Evolutionary conservation across 805 yeast genomes (phyloP), one percentile per base, ranked within the genome.

Genomic region (Cyberlindnera maclurae): DNA sequence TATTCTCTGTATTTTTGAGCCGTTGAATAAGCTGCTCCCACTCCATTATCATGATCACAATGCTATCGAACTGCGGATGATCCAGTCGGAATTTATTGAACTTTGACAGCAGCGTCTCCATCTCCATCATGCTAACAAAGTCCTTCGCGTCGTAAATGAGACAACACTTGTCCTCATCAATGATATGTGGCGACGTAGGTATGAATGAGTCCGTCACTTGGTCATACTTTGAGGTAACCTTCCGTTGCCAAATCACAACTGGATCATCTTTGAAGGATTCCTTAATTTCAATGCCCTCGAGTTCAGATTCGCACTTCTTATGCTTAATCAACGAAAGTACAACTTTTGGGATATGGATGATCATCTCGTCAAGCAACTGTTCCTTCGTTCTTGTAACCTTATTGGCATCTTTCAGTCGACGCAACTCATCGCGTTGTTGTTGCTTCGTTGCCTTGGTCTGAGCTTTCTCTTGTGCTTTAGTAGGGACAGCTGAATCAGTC

Each of bases 291-390:
- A 70, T 47, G 42, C 60, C 35, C 12, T 20, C 40, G 13, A 52
- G 27, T 36, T 41, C 41, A 22, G 33, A 18, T 24, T 41, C 29
- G 36, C 51, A 40, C n/a, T 57, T 47, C 47, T 51, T 17, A 31
- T 58, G 53, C 18, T 59, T 50, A 16, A 75, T 53, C 5, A 37
- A 33, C 0, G 57, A 49, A 17, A 60, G 38, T 9, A 67, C 37
- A 5, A 33, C 37, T 8, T 38, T 34, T 1, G 80, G 67, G 15
- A 74, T 50, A 12, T 63, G 62, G 0, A 79, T 42, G 4, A 64
- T 59, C 68, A 81, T 75, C 41, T 74, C 77, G 2, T 60, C 45
- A 22, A 75, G 52, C 4, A 78, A 57, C 27, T 75, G 79, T 7
- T 67, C 75, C 49, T 71, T 76, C 16, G 68, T 58, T 36, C 77